A percentile compares a stretch with the other conserved stretches of the same genome.
Conservation (phyloP, 148 eudicot species). For the Vaccinium macrocarpon region DNA sequence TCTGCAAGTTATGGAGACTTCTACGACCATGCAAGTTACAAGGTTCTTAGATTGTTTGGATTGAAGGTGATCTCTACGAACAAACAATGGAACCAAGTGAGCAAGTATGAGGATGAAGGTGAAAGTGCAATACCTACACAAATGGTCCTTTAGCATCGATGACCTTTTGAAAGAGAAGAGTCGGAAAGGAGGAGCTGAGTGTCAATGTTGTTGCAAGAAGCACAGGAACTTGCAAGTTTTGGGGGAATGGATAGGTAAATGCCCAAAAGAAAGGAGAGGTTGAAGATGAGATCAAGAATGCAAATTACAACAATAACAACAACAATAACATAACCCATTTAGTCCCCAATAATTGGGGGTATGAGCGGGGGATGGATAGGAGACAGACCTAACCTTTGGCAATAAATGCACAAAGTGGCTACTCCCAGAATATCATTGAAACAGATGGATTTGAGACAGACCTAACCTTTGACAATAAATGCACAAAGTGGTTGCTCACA, state of each 20-base stretch:
- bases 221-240: background rate
- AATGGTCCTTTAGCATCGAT: background rate
- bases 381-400: no score
- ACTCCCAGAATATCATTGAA: no score
- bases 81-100: background rate
- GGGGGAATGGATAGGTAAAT: background rate
- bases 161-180: background rate
- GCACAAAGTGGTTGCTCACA: no score
- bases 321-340: no score
- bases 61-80: background rate
- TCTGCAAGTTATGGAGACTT: conserved; percentile 2
- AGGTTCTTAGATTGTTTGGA: background rate
- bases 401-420: no score
- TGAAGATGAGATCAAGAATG: background rate
- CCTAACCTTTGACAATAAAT: no score
- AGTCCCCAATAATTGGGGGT: no score
- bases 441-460: no score
- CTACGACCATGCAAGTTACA: background rate
- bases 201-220: background rate
- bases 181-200: background rate
- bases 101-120: background rate
- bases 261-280: background rate
- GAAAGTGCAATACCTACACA: background rate
- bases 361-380: no score
- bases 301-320: no score